Base-by-base conservation (phyloP, 495 filamentous ascomycete genomes). In the Copromyces sp. region DNA sequence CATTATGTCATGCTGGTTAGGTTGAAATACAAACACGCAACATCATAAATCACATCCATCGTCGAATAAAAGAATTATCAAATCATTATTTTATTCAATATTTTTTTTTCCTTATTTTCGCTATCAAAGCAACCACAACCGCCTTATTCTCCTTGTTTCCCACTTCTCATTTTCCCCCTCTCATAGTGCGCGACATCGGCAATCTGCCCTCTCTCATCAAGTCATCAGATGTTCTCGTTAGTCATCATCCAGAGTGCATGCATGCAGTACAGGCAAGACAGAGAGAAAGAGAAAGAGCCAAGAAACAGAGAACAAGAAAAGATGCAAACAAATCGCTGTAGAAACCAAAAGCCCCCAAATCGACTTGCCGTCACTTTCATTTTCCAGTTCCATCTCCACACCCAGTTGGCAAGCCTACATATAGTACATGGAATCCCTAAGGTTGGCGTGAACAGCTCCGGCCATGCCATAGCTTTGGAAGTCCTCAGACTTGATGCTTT, bases 341-440 rank as follows among this genome's bases (percentile, higher is more conserved):
- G 4, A 29, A 29, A 29, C 20, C 4, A 53, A 7, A 53, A 53
- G 20, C 47, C 11, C 2, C 20, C 20, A 53, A 53, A 53, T 45
- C 17, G 8, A 45, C 44, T 47, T 61, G 2, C 24, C 53, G 29
- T 61, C 53, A 53, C 20, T 24, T 24, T 12, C 12, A 29, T 53
- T 2, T 12, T 61, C 12, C 29, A 61, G 14, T 61, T 32, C 47
- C 12, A 61, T 61, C 29, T 32, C 29, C 29, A 8, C 14, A 17
- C 29, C 14, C 12, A 35, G 12, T 17, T 61, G 53, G 24, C 53
- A 61, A 61, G 29, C 53, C 53, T 61, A 94, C 70, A 94, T 91
- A 80, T 94, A 94, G 77, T 92, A 94, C 92, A 94, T 94, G 2
- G 87, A 85, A 69, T 93, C 83, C 32, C 76, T 78, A 41, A 94